phyloP scores from a whole-genome alignment of 768 basidiomycete genomes.

The Mycena galopus region DNA sequence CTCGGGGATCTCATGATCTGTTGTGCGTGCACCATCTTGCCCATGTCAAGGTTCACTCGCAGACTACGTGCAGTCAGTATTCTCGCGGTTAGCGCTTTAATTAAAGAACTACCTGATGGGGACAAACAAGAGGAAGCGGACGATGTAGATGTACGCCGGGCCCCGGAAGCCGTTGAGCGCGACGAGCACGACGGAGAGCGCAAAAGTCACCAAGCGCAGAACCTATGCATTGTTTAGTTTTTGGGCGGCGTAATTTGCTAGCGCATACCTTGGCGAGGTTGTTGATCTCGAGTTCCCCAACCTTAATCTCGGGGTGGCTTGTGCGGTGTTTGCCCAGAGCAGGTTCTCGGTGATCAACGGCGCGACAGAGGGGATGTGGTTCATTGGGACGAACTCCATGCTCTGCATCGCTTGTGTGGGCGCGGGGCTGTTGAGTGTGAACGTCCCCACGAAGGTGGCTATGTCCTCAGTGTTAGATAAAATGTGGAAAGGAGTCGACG shows the following conservation, averaged over 20 bases:
- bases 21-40: constrained; percentile 96
- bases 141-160: constrained; percentile 95
- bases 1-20: constrained; percentile 96
- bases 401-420: constrained; percentile 40
- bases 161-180: constrained; percentile 97
- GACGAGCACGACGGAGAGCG: constrained; percentile 90
- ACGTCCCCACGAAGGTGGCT: constrained; percentile 93
- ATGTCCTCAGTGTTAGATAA: constrained; percentile 75
- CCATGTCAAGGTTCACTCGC: constrained; percentile 99
- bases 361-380: constrained; percentile 69
- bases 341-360: constrained; percentile 95
- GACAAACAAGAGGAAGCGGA: constrained; percentile 98
- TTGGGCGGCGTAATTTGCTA: too few species aligned
- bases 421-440: constrained; percentile 72
- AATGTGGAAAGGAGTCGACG: not conserved
- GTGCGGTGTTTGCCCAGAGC: constrained; percentile 98
- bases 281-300: constrained; percentile 97
- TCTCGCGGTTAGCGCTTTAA: not conserved
- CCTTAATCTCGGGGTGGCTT: constrained; percentile 95
- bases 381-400: constrained; percentile 52
- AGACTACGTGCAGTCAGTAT: constrained; percentile 64
- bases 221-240: constrained; percentile 59
- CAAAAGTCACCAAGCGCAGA: constrained; percentile 94
- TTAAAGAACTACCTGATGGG: constrained; percentile 87
- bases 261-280: constrained; percentile 89